These are phyloP conservation scores for Alectoria sarmentosa DNA, from an alignment of 495 filamentous ascomycete genomes.

Conservation along the genomic window DNA sequence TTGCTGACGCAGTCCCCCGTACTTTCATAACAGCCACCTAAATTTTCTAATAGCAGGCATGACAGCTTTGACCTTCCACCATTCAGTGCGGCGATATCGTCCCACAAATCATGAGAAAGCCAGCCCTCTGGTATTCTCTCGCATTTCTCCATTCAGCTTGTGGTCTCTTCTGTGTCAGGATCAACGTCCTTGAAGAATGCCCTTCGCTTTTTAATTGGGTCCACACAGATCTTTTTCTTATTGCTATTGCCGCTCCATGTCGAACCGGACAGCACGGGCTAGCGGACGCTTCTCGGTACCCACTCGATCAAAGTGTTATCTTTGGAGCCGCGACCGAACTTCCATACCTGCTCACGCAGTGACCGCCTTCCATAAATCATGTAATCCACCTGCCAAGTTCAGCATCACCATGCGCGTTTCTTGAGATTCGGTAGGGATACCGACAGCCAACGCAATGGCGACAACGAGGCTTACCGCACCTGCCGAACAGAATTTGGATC, in stretches of 20 bases:
- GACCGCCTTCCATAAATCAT: not conserved
- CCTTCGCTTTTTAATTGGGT: not conserved
- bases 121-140: not conserved
- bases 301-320: not conserved
- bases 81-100: too few relatives aligned
- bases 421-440: not conserved
- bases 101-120: too few relatives aligned
- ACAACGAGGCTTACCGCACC: not conserved
- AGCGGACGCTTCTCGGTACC: not conserved
- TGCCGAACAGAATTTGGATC: not conserved
- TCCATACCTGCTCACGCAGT: not conserved
- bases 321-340: too few relatives aligned
- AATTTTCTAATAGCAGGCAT: too few relatives aligned
- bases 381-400: not conserved
- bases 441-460: not conserved
- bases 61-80: too few relatives aligned
- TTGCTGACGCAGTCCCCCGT: too few relatives aligned
- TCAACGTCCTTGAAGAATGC: not conserved
- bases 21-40: too few relatives aligned
- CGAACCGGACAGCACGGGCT: not conserved
- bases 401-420: not conserved
- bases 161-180: not conserved
- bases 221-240: rapidly evolving
- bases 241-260: not conserved
- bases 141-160: not conserved